Evolutionary conservation across 768 basidiomycete genomes (phyloP), one percentile per base, ranked within the genome.

Genomic region (Candolleomyces efflorescens): DNA sequence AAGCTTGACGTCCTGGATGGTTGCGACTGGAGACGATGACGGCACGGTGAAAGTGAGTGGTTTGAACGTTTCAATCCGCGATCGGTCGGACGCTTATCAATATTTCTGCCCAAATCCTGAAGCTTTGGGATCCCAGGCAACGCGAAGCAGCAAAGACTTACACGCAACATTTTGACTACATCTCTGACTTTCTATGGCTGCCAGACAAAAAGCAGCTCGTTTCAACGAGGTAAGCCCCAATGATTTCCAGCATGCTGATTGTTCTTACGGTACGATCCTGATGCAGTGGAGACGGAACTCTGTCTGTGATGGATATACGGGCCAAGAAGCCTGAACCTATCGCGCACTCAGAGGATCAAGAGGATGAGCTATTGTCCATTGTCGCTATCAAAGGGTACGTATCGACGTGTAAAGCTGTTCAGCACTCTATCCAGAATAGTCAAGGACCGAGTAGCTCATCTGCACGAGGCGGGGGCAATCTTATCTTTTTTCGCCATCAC

Each of bases 301-400:
- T 98, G 49, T 95, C 93, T 18, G 94, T 96, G 44, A 85, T 95
- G 68, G 95, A 98, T 64, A 83, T 95, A 23, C 84, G 94, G 58
- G 86, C 90, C 17, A 93, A 87, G 63, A 91, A 90, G 64, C 60
- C 78, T 12, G 82, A 87, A 51, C 91, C 92, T 1, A 72, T 90
- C 58, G 87, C 88, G 1, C 89, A 94, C 54, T 96, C 93, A 15
- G 94, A 96, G 68, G 92, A 96, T 73, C 95, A 98, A 68, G 95
- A 97, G 65, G 95, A 98, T 67, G 95, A 98, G 65, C 74, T 97
- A 45, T 78, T 98, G 9, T 92, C 92, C 5, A 83, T 94, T 45
- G 85, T 89, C 32, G 70, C 92, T 15, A 94, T 98, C 69, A 92
- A 90, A 76, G 83, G 86, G 87, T 90, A 65, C 27, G 80, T 71